Evolutionary conservation across 2,329 filamentous ascomycete species (phyloP).

Genomic region (Colletotrichum lini): DNA sequence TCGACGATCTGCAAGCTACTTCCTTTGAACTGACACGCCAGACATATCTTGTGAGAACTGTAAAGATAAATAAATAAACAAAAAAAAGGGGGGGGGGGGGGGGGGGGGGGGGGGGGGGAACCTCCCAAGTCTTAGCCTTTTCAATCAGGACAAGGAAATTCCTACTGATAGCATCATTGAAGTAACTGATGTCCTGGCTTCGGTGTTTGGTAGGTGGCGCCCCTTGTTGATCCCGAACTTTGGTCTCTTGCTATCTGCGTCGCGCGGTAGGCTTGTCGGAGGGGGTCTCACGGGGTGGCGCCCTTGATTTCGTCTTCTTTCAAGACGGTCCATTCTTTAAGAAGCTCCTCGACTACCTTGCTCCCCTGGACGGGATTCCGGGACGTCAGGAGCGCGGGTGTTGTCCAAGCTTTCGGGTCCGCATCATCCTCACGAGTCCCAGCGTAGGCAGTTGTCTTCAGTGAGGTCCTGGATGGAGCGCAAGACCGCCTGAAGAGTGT

Average conservation of each 20-base stretch:
- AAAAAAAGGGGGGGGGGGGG: neutral
- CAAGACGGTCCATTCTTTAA: neutral
- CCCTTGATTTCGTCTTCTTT: neutral
- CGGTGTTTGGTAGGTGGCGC: neutral
- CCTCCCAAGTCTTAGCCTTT: neutral
- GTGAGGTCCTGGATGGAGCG: too few relatives aligned
- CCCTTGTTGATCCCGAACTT: neutral
- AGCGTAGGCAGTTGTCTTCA: neutral
- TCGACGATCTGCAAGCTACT: neutral
- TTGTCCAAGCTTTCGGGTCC: neutral
- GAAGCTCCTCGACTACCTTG: neutral
- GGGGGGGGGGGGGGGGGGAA: too few relatives aligned
- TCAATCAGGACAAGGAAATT: neutral
- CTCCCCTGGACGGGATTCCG: neutral
- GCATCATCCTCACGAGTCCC: neutral
- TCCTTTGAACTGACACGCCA: too few relatives aligned
- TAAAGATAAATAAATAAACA: too few relatives aligned
- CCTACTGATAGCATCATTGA: neutral
- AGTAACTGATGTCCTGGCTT: neutral
- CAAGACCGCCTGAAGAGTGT: too few relatives aligned
- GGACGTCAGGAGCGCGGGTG: neutral
- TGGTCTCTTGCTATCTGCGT: neutral
- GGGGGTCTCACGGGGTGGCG: neutral
- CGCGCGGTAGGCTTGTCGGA: too few relatives aligned
- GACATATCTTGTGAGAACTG: too few relatives aligned